Evolutionary conservation across 108 stramenopile genomes (phyloP), one percentile per base, ranked within the genome.

Genomic region (Fragilariopsis cylindrus): DNA sequence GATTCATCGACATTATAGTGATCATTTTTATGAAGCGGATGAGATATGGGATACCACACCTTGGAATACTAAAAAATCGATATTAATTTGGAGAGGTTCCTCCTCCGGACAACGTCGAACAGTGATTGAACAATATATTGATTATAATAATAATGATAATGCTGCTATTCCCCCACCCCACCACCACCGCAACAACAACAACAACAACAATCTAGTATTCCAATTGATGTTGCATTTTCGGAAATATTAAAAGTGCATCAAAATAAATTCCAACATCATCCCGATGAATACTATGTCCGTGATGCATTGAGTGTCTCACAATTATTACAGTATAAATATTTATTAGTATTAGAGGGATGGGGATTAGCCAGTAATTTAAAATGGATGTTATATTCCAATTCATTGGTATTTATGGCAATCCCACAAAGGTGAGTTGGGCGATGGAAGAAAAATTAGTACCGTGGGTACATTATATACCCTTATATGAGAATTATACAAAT

Each of bases 371-470:
- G 81, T 6, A 81, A 82, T 3, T 67, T 87, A 7, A 83, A 84
- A 78, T 87, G 87, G 87, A 43, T 52, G 40, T 60, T 87, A 2
- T 65, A 52, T n/a, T 76, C 73, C 4, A 54, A 73, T 9, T 76
- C 74, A 39, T 72, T 87, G 1, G 86, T 87, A 13, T 57, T 87
- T 8, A 84, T 87, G 84, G 48, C 87, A 11, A 12, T 47, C 84
- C 84, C 48, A 80, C 78, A 44, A 69, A 65, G 15, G 77, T 54
- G 15, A 79, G 82, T n/a, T 91, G 85, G 86, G 54, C 85, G 21
- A 88, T 91, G 90, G 79, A 80, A 57, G 76, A 73, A 15, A 67
- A 65, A 18, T 73, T 90, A 48, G 16, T 79, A 67, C 85, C 88
- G 7, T 85, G 75, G 63, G 67, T 82, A 1, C 88, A 90, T 57